Conservation (phyloP, 2,329 filamentous ascomycete genomes). For the Pestalotiopsis sp. region DNA sequence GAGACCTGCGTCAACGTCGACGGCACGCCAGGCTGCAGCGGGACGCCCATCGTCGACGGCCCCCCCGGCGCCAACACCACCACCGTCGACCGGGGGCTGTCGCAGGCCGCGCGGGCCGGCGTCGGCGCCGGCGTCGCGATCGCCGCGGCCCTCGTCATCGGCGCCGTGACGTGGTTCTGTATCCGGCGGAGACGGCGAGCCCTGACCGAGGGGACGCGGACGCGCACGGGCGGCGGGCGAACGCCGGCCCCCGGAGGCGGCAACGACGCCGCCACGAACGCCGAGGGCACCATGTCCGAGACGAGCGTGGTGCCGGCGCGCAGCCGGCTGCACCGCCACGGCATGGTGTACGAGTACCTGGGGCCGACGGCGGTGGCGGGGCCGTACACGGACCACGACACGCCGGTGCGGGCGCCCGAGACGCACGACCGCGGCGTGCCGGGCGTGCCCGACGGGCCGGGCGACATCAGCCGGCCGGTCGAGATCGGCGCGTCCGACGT, state of each 20-base stretch:
- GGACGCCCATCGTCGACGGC: conserved; percentile 35
- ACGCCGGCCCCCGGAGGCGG: neutral
- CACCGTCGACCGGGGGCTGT: conserved; percentile 35
- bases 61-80: conserved; percentile 36
- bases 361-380: conserved; percentile 23
- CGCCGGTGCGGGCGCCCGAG: conserved; percentile 30
- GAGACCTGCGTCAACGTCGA: conserved; percentile 29
- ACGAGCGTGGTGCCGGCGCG: conserved; percentile 15
- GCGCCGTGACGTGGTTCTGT: conserved; percentile 49
- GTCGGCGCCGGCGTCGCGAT: conserved; percentile 57
- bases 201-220: conserved; percentile 21
- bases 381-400: conserved; percentile 17
- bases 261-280: neutral
- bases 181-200: conserved; percentile 38
- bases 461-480: conserved; percentile 53
- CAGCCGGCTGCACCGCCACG: conserved; percentile 12
- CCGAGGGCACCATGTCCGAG: conserved; percentile 15
- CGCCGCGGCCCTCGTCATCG: conserved; percentile 44
- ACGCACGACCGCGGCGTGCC: conserved; percentile 43
- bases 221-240: conserved; percentile 10
- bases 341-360: conserved; percentile 27
- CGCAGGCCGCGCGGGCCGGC: conserved; percentile 56
- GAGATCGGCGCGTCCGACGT: conserved; percentile 50
- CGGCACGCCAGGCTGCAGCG: conserved; percentile 36
- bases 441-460: conserved; percentile 46